Base-by-base conservation (phyloP, 768 basidiomycete species). In the Lentinula sp. region DNA sequence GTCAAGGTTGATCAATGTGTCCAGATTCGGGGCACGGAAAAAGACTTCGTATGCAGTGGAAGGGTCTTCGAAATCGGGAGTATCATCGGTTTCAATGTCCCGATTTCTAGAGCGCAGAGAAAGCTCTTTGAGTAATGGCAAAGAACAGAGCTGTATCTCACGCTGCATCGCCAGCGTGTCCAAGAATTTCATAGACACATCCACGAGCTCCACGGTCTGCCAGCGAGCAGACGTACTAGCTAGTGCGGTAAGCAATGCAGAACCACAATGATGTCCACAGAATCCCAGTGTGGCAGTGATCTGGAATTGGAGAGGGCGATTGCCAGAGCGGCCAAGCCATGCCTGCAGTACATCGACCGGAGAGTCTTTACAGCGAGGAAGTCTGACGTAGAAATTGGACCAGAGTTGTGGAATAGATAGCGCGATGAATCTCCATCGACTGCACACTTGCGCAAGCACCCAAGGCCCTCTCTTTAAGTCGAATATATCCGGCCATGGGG, bases 391-490 rank as follows among this genome's bases (percentile, higher is more conserved):
- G 41, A 56, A 56, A 45, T 9, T 28, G n/a, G 55, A 56, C 55
- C 55, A 56, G 32, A 56, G 55, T 7, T 56, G 23, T 9, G 37
- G 55, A 9, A 56, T 41, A 32, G 55, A 56, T 20, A 56, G 28
- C 16, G 41, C 37, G 9, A 56, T 37, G 23, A 13, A 42, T 43
- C 55, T 56, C 55, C 55, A 56, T 43, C 41, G 8, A 23, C 39
- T 23, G 20, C 55, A 56, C 55, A 56, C 55, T 56, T 56, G 37
- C 39, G 5, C 55, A 28, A 56, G 55, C 41, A 43, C 55, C 55
- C 55, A 56, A 23, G 55, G 55, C 12, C 55, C 55, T 10, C 45
- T 7, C 9, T 56, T 28, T 13, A 56, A 12, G 23, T 56, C 41
- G 7, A 41, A 56, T 42, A 56, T 32, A 43, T 56, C 39, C 2